A percentile compares a stretch with the other conserved stretches of the same genome.
phyloP scores from a whole-genome alignment of 345 rosid species.

The Eucalyptus caleyi region DNA sequence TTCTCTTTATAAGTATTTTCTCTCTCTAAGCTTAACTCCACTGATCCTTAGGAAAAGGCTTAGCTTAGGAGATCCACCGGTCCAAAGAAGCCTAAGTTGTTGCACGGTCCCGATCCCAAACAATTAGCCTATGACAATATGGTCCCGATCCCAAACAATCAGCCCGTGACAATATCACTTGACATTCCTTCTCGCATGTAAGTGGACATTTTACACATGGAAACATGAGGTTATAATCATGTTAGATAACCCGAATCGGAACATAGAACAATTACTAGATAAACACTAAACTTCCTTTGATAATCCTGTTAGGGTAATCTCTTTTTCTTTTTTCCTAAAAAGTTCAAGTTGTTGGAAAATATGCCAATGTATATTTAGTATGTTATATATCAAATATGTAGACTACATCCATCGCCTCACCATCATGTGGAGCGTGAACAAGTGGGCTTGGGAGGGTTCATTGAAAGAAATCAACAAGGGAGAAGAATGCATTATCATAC shows the following conservation, averaged over 20 bases:
- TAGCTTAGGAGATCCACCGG: too few species aligned
- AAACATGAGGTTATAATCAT: neutral
- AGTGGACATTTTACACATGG: neutral
- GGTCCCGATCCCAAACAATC: too few species aligned
- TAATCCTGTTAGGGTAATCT: neutral
- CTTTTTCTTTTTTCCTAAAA: neutral
- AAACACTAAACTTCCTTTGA: neutral
- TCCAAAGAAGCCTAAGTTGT: too few species aligned
- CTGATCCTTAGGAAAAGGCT: too few species aligned
- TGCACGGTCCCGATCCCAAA: fast-evolving
- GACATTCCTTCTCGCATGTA: neutral
- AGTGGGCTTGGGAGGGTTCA: neutral
- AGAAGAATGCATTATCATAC: too few species aligned
- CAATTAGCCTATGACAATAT: fast-evolving
- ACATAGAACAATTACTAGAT: neutral
- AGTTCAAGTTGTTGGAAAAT: neutral
- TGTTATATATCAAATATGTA: neutral
- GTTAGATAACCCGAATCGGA: fast-evolving
- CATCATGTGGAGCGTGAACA: neutral
- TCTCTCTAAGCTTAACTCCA: too few species aligned
- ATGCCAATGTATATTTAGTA: neutral
- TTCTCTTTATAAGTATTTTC: neutral
- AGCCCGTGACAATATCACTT: neutral
- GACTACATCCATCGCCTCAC: neutral
- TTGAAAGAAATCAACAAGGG: too few species aligned